These are phyloP conservation scores for Salvia sclarea DNA, from an alignment of 305 asterid species.

Conservation along the genomic window DNA sequence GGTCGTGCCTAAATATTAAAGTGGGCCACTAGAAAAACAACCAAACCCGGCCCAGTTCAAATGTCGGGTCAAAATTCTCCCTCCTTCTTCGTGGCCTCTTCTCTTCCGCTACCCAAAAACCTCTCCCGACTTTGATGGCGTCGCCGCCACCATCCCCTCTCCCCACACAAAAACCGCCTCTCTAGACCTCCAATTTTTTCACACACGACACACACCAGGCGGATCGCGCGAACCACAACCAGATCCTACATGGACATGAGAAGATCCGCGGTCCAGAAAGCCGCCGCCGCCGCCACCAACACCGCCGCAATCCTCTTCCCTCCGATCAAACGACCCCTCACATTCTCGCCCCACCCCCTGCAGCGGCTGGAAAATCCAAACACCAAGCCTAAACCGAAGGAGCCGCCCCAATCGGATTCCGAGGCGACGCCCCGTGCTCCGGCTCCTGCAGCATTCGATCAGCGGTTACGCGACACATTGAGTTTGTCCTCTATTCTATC, in stretches of 20 bases:
- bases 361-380: constrained; percentile 28
- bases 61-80: too few relatives aligned
- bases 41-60: too few relatives aligned
- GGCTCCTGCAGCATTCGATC: constrained; percentile 39
- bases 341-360: constrained; percentile 41
- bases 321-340: constrained; percentile 51
- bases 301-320: constrained; percentile 44
- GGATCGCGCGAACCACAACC: neutral
- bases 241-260: constrained; percentile 47
- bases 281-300: constrained; percentile 40
- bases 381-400: constrained; percentile 22
- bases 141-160: constrained; percentile 29
- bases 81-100: constrained; percentile 39
- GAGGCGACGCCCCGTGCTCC: constrained; percentile 26
- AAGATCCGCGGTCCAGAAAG: constrained; percentile 37
- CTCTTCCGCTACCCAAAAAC: constrained; percentile 33
- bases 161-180: neutral
- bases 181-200: constrained; percentile 7
- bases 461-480: constrained; percentile 29
- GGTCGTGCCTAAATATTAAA: too few relatives aligned
- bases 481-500: constrained; percentile 56
- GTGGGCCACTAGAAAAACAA: too few relatives aligned
- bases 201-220: neutral
- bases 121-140: constrained; percentile 42
- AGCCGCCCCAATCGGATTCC: constrained; percentile 20